Base-by-base conservation (phyloP, 208 protist genomes). In the Leishmania gerbilli region DNA sequence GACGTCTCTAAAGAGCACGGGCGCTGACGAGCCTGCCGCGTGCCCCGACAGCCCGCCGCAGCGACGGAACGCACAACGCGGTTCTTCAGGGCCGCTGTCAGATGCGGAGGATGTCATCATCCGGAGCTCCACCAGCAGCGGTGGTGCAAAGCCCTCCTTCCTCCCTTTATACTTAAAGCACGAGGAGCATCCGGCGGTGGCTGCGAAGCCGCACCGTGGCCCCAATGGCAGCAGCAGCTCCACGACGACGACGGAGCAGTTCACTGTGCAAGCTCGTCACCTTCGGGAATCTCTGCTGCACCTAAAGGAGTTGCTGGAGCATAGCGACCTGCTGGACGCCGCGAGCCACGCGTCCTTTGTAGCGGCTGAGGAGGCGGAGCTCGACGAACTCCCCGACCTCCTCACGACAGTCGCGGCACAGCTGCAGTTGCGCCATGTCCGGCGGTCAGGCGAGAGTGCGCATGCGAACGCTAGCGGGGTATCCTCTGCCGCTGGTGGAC, bases 261-360 rank as follows among this genome's bases (percentile, higher is more conserved):
- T 90, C 71, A 74, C 81, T 1, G 76, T 86, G 67, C 87, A 88
- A n/a, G 79, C 84, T 17, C 79, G 81, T 1, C 82, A 86, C 13
- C 82, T 94, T 49, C 85, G 88, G 7, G 85, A 88, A 72, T 92
- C 89, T 8, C 83, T 94, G 13, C 42, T 90, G 42, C 78, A 91
- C 49, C 55, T 94, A 1, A 81, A 88, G 37, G 74, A 87, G 47
- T 40, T 89, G 60, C 82, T 92, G 62, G 86, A 94, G 53, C 74
- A 87, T 9, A 87, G 72, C 53, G 77, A 75, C n/a, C 42, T 81
- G 51, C 17, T 76, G 2, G 74, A 77, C 2, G 24, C 74, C 19
- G 56, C 55, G 13, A 37, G 51, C 5, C 49, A 80, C 17, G 64
- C 37, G 6, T 77, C 84, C 2, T 78, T 79, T 27, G 71, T 76